Evolutionary conservation across 768 basidiomycete genomes (phyloP), one percentile per base, ranked within the genome.

Genomic region (Macrolepiota albuminosa): DNA sequence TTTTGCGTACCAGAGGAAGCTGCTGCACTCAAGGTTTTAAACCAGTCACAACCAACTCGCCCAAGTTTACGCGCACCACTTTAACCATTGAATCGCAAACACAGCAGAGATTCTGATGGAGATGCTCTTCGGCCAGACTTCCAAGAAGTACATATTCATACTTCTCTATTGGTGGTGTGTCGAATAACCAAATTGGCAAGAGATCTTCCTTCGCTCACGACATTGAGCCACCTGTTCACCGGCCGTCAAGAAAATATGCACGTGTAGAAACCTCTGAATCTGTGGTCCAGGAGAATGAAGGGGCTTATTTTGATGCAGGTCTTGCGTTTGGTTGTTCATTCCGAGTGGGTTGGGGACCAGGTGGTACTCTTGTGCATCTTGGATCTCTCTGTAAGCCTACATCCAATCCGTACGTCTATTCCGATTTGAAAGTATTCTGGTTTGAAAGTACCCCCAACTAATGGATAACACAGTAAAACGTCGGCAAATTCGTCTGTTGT

Each of bases 291-390:
- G 87, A 83, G 5, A 76, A 78, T 48, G 94, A 96, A 70, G 82
- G 79, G 3, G 77, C 81, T 33, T 74, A 85, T 47, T 76, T 85
- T 11, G 96, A 99, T 72, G 90, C 92, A 16, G 95, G 94, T 0
- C 76, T 98, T 39, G 82, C 89, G 1, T 75, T 95, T 59, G 95
- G 95, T 14, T 83, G 93, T 18, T 92, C 91, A 13, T 97, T 94
- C 72, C 82, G 94, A 58, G 92, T 89, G 2, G 87, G 92, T 4
- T 98, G 95, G 93, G 93, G 95, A 21, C 88, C 91, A 1, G 81
- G 83, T 40, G 93, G 93, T 0, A 78, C 77, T 42, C 69, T 98
- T 7, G 86, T 87, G 11, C 88, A 93, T 71, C 71, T 89, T 11
- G 95, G 93, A n/a, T 78, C 78, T 52, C 73, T 96, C 63, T 88